phyloP scores from a whole-genome alignment of 352 stramenopile genomes.

The Ophiocytium majus region DNA sequence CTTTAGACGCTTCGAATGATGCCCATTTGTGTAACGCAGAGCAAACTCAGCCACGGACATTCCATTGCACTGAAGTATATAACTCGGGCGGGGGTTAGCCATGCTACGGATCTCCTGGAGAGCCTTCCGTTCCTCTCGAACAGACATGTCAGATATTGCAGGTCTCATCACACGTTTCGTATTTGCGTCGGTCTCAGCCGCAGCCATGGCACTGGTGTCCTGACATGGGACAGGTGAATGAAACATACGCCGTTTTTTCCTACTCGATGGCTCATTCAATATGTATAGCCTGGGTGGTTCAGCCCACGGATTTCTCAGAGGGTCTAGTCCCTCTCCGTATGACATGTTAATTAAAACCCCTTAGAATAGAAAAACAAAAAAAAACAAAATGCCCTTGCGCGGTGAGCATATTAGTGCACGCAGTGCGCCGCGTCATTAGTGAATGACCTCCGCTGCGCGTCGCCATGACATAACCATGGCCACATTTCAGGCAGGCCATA shows the following conservation, averaged over 20 bases:
- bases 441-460: background rate
- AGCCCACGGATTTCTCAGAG: background rate
- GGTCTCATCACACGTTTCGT: background rate
- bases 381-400: background rate
- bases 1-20: background rate
- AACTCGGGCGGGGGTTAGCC: background rate
- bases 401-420: background rate
- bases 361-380: background rate
- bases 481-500: background rate
- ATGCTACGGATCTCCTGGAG: background rate
- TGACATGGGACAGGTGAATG: background rate
- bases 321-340: background rate
- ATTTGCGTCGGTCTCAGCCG: background rate
- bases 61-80: background rate
- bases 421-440: background rate
- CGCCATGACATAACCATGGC: too few relatives aligned
- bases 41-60: background rate
- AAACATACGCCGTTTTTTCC: background rate
- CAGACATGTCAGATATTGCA: background rate
- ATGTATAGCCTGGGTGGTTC: background rate
- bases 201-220: background rate
- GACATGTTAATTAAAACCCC: background rate
- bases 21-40: background rate
- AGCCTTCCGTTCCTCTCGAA: background rate
- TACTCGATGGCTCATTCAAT: background rate